A percentile compares a stretch with the other conserved stretches of the same genome.
Conservation (phyloP, 805 yeast genomes). For the Metschnikowia lachancei region DNA sequence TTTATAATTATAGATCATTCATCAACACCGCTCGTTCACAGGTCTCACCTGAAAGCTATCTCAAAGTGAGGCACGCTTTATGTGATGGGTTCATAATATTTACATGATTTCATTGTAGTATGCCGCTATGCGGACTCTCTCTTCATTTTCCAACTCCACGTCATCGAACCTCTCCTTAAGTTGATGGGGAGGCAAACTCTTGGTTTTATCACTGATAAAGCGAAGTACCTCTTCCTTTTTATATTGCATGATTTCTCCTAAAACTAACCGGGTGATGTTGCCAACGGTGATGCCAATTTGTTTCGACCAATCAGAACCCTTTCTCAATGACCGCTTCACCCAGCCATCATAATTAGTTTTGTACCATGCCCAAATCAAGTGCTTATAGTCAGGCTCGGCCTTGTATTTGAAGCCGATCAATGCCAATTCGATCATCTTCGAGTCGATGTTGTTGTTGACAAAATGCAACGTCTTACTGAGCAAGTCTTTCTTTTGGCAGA, state of each 20-base stretch:
- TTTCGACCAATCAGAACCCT: slow-evolving; percentile 45
- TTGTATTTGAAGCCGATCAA: slow-evolving; percentile 52
- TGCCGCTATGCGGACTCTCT: slow-evolving; percentile 18
- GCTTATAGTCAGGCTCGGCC: slow-evolving; percentile 27
- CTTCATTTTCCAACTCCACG: slow-evolving; percentile 24
- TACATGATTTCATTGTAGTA: slow-evolving; percentile 16
- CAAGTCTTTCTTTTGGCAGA: slow-evolving; percentile 43
- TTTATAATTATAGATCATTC: neutral
- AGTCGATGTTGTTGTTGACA: slow-evolving; percentile 54
- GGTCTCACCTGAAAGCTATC: neutral
- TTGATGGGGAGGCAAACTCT: slow-evolving; percentile 39
- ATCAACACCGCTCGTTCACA: too few relatives aligned
- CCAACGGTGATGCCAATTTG: slow-evolving; percentile 45
- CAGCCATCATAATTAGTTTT: slow-evolving; percentile 50
- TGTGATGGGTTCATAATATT: slow-evolving; percentile 2
- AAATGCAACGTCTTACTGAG: slow-evolving; percentile 55
- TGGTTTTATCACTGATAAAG: slow-evolving; percentile 33
- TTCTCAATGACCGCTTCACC: slow-evolving; percentile 46
- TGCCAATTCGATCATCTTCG: slow-evolving; percentile 52
- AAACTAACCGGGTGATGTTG: slow-evolving; percentile 41
- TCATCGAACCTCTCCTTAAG: slow-evolving; percentile 26
- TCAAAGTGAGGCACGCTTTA: neutral
- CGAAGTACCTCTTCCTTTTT: slow-evolving; percentile 25
- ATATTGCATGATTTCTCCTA: slow-evolving; percentile 40
- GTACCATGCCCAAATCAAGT: slow-evolving; percentile 57